Base-by-base conservation (phyloP, 2,329 filamentous ascomycete species). In the Aspergillus hortae region DNA sequence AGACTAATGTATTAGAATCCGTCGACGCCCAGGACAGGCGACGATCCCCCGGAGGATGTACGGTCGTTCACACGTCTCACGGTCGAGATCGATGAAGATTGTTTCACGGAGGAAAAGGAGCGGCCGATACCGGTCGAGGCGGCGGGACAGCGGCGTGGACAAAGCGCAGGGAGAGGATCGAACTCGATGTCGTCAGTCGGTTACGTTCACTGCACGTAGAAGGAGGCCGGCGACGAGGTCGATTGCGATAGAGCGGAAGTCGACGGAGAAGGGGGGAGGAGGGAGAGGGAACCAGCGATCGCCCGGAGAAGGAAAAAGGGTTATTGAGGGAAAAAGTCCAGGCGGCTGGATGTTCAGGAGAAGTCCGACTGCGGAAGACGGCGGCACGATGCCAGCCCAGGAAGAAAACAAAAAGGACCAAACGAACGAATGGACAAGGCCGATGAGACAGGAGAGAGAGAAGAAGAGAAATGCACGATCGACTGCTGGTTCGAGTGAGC, bases 271-370 rank as follows among this genome's bases (percentile, higher is more conserved):
- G 51, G 44, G 50, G 49, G 51, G 15, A 42, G 38, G 15, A 23
- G 40, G 17, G 40, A 42, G 44, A 33, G 44, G 38, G 15, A 49
- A 36, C 30, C 49, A 41, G 51, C 50, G 53, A 55, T 55, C 49
- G 46, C 46, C 53, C 49, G 46, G 53, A 35, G 49, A 32, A 42
- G 44, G 44, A 44, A 49, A 53, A 55, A 55, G 52, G 47, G 47
- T 27, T 43, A 15, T 30, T 19, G 6, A 46, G 27, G 40, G 19
- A 36, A 38, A 44, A 54, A 48, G 53, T 35, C 36, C 11, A 52
- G 35, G 33, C 45, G 27, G 32, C n/a, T 45, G 14, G 14, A 45
- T n/a, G 15, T 17, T 46, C 48, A 38, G 35, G 14, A 38, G 12
- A 11, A 38, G 35, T 38, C 35, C 15, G 14, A 38, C 35, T n/a